phyloP scores from a whole-genome alignment of 163 green algal species.

The Prototheca wickerhamii region DNA sequence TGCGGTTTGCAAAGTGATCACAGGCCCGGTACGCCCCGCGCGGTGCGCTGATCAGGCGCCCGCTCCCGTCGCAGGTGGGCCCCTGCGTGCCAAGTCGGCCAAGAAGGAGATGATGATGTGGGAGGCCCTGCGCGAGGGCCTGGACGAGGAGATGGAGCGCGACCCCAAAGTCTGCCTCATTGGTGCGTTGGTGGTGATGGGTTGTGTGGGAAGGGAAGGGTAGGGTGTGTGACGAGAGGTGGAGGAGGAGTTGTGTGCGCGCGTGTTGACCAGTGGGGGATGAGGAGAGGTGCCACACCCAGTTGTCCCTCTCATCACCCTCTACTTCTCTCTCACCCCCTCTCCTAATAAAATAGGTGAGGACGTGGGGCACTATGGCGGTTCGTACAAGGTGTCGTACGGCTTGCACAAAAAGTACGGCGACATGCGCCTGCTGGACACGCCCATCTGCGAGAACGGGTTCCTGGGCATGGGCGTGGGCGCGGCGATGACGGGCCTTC shows the following conservation, averaged over 20 bases:
- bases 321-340: background rate
- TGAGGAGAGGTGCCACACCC: too few species aligned
- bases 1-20: too few species aligned
- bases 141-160: conserved; percentile 92
- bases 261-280: too few species aligned
- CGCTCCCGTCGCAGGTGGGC: too few species aligned
- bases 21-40: too few species aligned
- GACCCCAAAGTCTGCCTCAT: conserved; percentile 85
- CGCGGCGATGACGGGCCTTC: conserved; percentile 89
- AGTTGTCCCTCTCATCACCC: background rate
- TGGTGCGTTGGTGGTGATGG: conserved; percentile 50
- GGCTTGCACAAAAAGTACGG: conserved; percentile 96
- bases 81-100: conserved; percentile 14
- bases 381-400: conserved; percentile 85
- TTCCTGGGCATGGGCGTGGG: conserved; percentile 91
- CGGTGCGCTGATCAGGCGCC: too few species aligned
- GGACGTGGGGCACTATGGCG: conserved; percentile 93
- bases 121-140: conserved; percentile 78
- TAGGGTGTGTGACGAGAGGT: background rate
- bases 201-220: background rate
- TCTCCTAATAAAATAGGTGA: conserved; percentile 49
- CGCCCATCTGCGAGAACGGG: conserved; percentile 80
- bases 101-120: conserved; percentile 84
- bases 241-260: too few species aligned
- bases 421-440: conserved; percentile 87